Evolutionary conservation across 2,329 filamentous ascomycete species (phyloP).

Genomic region (Epichloe typhina): DNA sequence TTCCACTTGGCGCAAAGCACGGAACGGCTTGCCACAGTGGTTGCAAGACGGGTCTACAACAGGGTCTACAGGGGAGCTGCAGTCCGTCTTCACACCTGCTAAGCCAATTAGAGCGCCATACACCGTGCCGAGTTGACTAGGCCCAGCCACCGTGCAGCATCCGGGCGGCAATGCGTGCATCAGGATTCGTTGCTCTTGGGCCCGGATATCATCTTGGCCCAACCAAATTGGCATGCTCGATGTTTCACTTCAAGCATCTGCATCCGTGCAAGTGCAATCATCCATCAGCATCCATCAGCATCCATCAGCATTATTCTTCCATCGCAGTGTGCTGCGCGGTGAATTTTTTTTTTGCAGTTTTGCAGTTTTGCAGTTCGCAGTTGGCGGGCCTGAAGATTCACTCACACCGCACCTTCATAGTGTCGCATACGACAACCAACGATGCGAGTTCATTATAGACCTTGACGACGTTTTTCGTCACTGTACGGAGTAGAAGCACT

Average conservation of each 20-base stretch:
- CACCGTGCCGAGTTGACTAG: slow-evolving; percentile 21
- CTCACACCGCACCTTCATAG: too few relatives aligned
- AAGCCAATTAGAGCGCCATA: slow-evolving; percentile 24
- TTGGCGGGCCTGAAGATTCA: background rate
- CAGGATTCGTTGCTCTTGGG: slow-evolving; percentile 16
- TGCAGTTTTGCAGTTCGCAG: background rate
- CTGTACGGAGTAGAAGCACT: too few relatives aligned
- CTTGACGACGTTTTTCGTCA: too few relatives aligned
- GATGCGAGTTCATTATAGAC: too few relatives aligned
- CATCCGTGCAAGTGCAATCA: background rate
- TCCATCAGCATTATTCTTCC: background rate
- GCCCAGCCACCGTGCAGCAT: slow-evolving; percentile 18
- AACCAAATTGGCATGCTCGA: too few relatives aligned
- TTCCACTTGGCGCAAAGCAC: background rate
- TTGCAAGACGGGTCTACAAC: background rate
- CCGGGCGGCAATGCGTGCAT: slow-evolving; percentile 30
- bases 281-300: background rate
- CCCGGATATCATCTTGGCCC: too few relatives aligned
- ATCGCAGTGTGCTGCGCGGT: background rate
- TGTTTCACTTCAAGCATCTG: background rate
- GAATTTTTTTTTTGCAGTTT: too few relatives aligned
- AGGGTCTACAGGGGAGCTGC: background rate
- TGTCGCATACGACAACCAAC: too few relatives aligned
- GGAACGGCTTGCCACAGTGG: background rate
- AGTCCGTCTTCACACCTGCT: background rate